Evolutionary conservation across 345 rosid species (phyloP).

Genomic region (Dimocarpus longan): DNA sequence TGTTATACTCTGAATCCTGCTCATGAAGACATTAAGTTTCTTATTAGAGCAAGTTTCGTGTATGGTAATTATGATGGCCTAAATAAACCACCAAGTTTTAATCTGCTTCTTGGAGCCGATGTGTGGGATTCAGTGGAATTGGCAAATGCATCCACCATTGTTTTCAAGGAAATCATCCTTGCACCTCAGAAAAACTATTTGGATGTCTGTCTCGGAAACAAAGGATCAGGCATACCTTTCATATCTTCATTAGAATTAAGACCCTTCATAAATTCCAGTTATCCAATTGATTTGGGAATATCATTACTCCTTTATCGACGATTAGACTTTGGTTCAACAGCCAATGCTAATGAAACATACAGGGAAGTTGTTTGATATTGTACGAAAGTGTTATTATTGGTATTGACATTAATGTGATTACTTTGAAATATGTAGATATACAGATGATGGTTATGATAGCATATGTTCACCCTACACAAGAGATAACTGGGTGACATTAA

Average conservation of each 20-base stretch:
- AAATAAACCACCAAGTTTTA: neutral
- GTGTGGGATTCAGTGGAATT: slow-evolving; percentile 10
- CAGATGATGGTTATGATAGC: slow-evolving; percentile 40
- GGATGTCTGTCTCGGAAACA: slow-evolving; percentile 11
- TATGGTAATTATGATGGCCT: slow-evolving; percentile 30
- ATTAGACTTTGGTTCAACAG: neutral
- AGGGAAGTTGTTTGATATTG: neutral
- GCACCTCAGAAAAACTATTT: neutral
- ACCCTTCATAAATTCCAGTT: slow-evolving; percentile 3
- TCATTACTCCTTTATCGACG: neutral
- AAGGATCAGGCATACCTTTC: slow-evolving; percentile 9
- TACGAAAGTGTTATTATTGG: too few species aligned
- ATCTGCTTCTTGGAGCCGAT: slow-evolving; percentile 21
- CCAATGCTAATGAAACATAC: neutral
- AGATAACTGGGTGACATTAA: slow-evolving; percentile 2
- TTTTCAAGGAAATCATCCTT: neutral
- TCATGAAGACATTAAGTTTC: neutral
- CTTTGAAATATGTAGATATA: slow-evolving; percentile 26
- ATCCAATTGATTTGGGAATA: neutral
- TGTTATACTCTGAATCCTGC: slow-evolving; percentile 20
- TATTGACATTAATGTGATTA: neutral
- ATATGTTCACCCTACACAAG: slow-evolving; percentile 31
- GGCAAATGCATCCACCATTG: neutral
- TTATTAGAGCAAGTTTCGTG: slow-evolving; percentile 21
- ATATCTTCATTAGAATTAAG: slow-evolving; percentile 20